Conservation (phyloP, 208 protist species). For the Leishmania mexicana region DNA sequence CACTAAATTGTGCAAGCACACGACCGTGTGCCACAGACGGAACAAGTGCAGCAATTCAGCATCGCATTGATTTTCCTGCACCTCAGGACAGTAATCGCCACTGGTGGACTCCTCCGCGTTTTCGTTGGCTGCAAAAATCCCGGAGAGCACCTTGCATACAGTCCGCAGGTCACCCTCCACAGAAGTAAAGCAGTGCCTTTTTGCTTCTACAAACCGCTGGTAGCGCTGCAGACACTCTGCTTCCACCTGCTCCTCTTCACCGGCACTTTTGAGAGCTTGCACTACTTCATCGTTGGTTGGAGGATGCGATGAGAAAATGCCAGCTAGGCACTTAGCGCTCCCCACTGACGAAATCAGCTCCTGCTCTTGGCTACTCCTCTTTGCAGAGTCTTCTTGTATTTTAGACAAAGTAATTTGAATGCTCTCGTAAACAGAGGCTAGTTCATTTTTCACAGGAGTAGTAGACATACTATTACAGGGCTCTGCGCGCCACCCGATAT, state of each 20-base stretch:
- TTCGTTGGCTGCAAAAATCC: background rate
- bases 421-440: background rate
- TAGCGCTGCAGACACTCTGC: slow-evolving; percentile 21
- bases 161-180: background rate
- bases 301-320: background rate
- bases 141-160: background rate
- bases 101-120: background rate
- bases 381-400: background rate
- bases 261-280: slow-evolving; percentile 1
- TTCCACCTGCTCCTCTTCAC: slow-evolving; percentile 20
- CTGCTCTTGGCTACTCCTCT: background rate
- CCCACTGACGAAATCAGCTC: background rate
- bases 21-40: slow-evolving; percentile 1
- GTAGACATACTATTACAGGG: background rate
- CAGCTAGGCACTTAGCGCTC: background rate
- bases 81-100: background rate
- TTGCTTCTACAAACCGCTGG: background rate
- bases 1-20: background rate
- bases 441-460: background rate
- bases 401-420: slow-evolving; percentile 1
- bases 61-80: background rate
- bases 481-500: background rate
- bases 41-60: background rate
- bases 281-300: slow-evolving; percentile 7
- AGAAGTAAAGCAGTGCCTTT: background rate